Evolutionary conservation across 1,139 yeast genomes (phyloP).

Genomic region (Geotrichum bryndzae): DNA sequence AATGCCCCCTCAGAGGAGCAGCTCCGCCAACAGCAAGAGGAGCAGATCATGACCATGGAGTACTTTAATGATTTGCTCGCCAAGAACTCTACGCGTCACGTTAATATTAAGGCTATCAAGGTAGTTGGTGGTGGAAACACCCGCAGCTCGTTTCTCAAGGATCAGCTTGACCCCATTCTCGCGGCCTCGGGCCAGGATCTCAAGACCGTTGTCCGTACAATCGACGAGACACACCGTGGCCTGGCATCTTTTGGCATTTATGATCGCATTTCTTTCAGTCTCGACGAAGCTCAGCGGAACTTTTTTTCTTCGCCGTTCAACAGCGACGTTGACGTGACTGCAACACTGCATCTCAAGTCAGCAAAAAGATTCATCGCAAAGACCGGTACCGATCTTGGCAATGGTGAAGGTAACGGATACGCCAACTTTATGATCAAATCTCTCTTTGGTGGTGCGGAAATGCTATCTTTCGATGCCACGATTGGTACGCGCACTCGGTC

Average conservation of each 20-base stretch:
- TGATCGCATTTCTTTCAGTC: constrained; percentile 41
- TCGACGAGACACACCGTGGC: constrained; percentile 31
- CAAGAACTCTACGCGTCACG: constrained; percentile 26
- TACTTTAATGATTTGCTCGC: constrained; percentile 13
- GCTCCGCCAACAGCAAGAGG: constrained; percentile 8
- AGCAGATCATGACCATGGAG: constrained; percentile 11
- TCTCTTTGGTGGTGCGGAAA: constrained; percentile 85
- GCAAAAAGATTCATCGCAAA: constrained; percentile 56
- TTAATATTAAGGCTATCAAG: constrained; percentile 42
- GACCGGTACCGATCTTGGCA: constrained; percentile 90
- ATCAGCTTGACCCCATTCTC: constrained; percentile 54
- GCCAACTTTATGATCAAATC: constrained; percentile 64
- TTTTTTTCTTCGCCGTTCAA: constrained; percentile 19
- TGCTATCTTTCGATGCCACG: constrained; percentile 67
- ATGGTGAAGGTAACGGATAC: constrained; percentile 93
- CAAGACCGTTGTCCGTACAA: constrained; percentile 27
- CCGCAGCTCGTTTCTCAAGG: constrained; percentile 46
- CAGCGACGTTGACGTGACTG: constrained; percentile 20
- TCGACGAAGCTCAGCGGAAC: constrained; percentile 31
- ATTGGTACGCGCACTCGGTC: constrained; percentile 77
- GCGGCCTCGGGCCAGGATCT: constrained; percentile 29
- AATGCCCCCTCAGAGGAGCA: constrained; percentile 8
- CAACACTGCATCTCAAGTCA: constrained; percentile 24
- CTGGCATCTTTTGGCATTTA: constrained; percentile 40
- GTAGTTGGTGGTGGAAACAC: constrained; percentile 50